These are phyloP conservation scores for Boletus edulis DNA, from an alignment of 768 basidiomycete species.

Conservation along the genomic window DNA sequence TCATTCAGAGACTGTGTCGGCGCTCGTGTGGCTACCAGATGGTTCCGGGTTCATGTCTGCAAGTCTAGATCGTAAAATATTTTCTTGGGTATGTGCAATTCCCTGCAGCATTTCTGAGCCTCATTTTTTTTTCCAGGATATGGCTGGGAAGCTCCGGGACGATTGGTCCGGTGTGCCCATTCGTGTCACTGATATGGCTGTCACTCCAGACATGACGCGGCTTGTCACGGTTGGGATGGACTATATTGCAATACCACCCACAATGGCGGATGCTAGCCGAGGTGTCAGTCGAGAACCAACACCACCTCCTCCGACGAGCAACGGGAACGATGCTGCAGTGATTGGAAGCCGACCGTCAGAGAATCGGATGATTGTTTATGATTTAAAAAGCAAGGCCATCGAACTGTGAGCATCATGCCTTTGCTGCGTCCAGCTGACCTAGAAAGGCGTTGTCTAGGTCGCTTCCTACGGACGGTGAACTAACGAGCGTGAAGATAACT, in stretches of 20 bases:
- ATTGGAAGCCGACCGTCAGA: conserved; percentile 41
- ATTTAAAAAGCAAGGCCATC: conserved; percentile 63
- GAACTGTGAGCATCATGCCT: conserved; percentile 55
- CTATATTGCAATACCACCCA: conserved; percentile 29
- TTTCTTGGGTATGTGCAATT: conserved; percentile 67
- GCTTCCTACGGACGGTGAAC: conserved; percentile 68
- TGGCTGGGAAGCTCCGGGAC: conserved; percentile 68
- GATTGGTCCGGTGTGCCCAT: conserved; percentile 70
- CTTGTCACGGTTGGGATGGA: conserved; percentile 84
- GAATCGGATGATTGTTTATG: conserved; percentile 74
- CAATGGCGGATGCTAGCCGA: conserved; percentile 19
- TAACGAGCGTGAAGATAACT: conserved; percentile 87
- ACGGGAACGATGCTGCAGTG: conserved; percentile 33
- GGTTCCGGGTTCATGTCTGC: conserved; percentile 88
- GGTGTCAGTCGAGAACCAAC: conserved; percentile 36
- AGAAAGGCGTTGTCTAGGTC: conserved; percentile 41
- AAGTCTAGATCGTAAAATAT: conserved; percentile 79
- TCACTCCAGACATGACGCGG: conserved; percentile 81
- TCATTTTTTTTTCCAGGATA: conserved; percentile 48
- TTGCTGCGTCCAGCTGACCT: conserved; percentile 8
- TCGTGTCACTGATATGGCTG: conserved; percentile 82
- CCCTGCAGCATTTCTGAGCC: not conserved
- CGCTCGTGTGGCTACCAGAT: conserved; percentile 86
- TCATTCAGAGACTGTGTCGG: conserved; percentile 82
- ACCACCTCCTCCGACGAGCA: conserved; percentile 25